These are phyloP conservation scores for Taxillus chinensis DNA, from an alignment of 164 flowering plant species.

Conservation along the genomic window DNA sequence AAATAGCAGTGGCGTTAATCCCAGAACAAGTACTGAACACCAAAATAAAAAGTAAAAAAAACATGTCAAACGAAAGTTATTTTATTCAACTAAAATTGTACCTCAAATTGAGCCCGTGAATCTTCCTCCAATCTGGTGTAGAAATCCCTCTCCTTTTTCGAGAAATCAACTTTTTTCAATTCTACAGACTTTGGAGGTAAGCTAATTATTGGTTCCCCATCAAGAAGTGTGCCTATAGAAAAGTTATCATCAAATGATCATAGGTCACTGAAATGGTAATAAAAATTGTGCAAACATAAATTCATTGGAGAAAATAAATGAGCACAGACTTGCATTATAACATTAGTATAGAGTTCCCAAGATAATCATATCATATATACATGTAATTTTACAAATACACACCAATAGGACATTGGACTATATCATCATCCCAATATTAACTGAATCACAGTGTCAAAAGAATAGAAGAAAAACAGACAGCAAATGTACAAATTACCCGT, in stretches of 20 bases:
- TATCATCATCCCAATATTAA: too few species aligned
- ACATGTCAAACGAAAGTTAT: neutral
- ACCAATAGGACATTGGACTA: too few species aligned
- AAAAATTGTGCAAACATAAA: too few species aligned
- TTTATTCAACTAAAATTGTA: constrained; percentile 14
- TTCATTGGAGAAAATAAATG: too few species aligned
- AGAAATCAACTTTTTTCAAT: constrained; percentile 67
- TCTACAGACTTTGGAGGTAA: constrained; percentile 70
- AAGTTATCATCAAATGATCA: constrained; percentile 12
- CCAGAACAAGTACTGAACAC: neutral
- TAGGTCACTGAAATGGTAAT: neutral
- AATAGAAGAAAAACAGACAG: too few species aligned
- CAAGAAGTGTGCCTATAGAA: constrained; percentile 62
- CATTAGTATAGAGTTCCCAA: too few species aligned
- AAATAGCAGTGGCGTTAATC: neutral
- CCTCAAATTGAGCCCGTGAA: constrained; percentile 77
- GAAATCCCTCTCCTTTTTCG: constrained; percentile 69
- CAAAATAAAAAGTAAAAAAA: neutral
- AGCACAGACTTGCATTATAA: too few species aligned
- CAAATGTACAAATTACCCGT: too few species aligned
- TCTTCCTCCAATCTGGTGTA: constrained; percentile 72
- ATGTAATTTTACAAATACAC: too few species aligned
- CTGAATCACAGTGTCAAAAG: too few species aligned
- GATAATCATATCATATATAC: too few species aligned
- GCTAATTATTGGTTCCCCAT: constrained; percentile 78